Evolutionary conservation across 345 rosid species (phyloP).

Genomic region (Cardiospermum halicacabum): DNA sequence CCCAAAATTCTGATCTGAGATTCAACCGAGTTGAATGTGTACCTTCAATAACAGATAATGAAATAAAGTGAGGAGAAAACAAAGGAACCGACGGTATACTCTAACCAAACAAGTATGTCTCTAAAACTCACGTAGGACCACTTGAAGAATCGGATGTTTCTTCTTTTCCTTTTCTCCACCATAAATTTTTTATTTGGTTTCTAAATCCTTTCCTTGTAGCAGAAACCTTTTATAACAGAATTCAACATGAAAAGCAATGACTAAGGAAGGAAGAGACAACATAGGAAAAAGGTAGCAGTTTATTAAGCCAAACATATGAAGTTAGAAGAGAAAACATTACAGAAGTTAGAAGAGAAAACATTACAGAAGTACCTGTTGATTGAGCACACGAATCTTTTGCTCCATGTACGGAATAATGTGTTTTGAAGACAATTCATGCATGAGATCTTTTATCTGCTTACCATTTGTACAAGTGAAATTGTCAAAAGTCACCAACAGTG

Average conservation of each 20-base stretch:
- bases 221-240: constrained; percentile 56
- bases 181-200: constrained; percentile 90
- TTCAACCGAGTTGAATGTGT: constrained; percentile 83
- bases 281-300: constrained; percentile 14
- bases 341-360: no score
- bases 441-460: constrained; percentile 71
- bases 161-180: constrained; percentile 99
- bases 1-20: constrained; percentile 94
- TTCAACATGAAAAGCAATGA: constrained; percentile 18
- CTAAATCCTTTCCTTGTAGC: constrained; percentile 93
- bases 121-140: constrained; percentile 63
- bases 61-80: constrained; percentile 19
- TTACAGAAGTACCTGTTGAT: constrained; percentile 84
- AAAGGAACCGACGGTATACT: constrained; percentile 11
- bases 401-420: constrained; percentile 95
- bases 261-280: no score
- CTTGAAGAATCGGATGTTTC: constrained; percentile 54
- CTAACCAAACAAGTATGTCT: constrained; percentile 10
- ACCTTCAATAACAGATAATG: constrained; percentile 51
- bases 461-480: constrained; percentile 22
- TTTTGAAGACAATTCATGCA: constrained; percentile 90
- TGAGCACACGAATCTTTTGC: constrained; percentile 83
- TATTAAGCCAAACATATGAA: neutral
- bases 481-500: constrained; percentile 14
- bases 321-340: neutral